Base-by-base conservation (phyloP, 2,329 filamentous ascomycete species). In the Venturia effusa region DNA sequence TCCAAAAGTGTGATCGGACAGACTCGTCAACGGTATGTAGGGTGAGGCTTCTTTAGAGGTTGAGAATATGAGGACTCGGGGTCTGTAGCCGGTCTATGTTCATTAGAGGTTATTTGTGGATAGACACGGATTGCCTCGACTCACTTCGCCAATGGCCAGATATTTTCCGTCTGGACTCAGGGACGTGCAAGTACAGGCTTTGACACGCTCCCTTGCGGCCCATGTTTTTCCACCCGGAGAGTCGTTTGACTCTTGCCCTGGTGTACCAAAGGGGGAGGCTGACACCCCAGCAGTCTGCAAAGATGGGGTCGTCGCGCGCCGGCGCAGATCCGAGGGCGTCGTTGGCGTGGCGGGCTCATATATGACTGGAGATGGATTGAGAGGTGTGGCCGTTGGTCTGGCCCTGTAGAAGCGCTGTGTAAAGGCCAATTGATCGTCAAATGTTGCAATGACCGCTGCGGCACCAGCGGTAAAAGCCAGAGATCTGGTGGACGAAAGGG, bases 401-500 rank as follows among this genome's bases (percentile, higher is more conserved):
- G 93, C 94, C 71, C 92, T 86, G 78, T 90, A 97, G 79, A 97
- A 97, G 66, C 91, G 88, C 74, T 97, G 93, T 1, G 83, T 83
- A 70, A 87, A 76, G 65, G 79, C 75, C 66, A 82, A 71, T 39
- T 89, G 81, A 61, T 86, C 84, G 67, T 90, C 84, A 62, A 97
- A 81, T 68, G 89, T 87, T 8, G 92, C 90, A 22, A 97, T 84
- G 0, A 99, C 90, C n/a, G 91, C 93, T 54, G 93, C 91, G 11
- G 92, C 94, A 64, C 94, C 94, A 10, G 94, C 93, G 67, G 92
- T 92, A 74, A 96, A 94, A 64, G 92, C 92, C 75, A 97, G 96
- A 61, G 81, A 81, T 64, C 78, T 79, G 62, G 83, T 87, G 15
- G 87, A 84, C 48, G 88, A 80, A 66, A 93, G 85, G 67, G 84